Conservation (phyloP, 768 basidiomycete genomes). For the Agrocybe pediades region DNA sequence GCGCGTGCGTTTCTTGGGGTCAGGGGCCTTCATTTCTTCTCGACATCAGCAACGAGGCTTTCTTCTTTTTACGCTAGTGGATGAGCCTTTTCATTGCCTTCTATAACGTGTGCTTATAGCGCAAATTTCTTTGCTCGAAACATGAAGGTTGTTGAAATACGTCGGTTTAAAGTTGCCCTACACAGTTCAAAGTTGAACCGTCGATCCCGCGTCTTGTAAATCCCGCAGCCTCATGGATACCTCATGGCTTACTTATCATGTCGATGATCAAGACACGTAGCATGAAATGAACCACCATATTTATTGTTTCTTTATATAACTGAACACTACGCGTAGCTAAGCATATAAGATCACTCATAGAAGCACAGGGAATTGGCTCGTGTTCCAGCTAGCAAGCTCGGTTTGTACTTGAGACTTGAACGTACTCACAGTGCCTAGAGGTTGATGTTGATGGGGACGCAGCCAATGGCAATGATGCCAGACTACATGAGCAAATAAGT, state of each 20-base stretch:
- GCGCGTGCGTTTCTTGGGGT: slow-evolving; percentile 31
- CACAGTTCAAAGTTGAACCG: neutral
- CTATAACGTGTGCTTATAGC: too few species aligned
- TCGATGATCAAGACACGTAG: neutral
- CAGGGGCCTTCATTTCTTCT: slow-evolving; percentile 15
- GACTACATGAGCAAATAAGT: slow-evolving; percentile 9
- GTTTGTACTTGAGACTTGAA: neutral
- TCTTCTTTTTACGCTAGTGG: too few species aligned
- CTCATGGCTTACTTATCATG: neutral
- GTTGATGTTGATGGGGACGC: slow-evolving; percentile 27
- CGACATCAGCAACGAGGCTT: slow-evolving; percentile 2
- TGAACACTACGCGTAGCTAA: neutral
- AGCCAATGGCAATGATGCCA: slow-evolving; percentile 30
- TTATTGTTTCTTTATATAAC: neutral
- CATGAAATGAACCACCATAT: neutral
- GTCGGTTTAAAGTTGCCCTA: too few species aligned
- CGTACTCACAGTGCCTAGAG: slow-evolving; percentile 15
- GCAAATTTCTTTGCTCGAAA: too few species aligned
- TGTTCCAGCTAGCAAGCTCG: neutral
- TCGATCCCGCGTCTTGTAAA: neutral
- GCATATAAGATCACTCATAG: too few species aligned
- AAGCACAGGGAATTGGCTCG: too few species aligned
- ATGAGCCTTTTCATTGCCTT: too few species aligned
- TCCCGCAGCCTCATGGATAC: neutral
- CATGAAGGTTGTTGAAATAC: too few species aligned